A percentile compares a stretch with the other conserved stretches of the same genome.
Evolutionary conservation across 345 rosid genomes (phyloP).

Genomic region (Linum usitatissimum): DNA sequence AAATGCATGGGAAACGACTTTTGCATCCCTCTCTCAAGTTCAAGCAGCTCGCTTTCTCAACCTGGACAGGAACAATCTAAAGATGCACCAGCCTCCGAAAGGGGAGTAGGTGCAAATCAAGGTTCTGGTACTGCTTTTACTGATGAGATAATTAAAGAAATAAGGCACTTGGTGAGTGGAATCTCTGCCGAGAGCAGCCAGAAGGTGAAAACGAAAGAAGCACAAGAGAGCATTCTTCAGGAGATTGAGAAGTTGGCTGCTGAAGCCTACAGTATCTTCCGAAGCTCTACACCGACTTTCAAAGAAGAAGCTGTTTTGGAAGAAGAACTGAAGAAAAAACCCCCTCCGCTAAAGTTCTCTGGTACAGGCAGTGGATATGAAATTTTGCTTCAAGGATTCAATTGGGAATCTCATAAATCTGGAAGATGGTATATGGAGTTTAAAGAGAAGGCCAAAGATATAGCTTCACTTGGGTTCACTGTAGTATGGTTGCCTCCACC

Average conservation of each 20-base stretch:
- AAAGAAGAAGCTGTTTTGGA: conserved; percentile 38
- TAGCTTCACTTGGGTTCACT: conserved; percentile 32
- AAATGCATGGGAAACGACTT: conserved; percentile 63
- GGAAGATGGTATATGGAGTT: conserved; percentile 38
- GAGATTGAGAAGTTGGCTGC: conserved; percentile 97
- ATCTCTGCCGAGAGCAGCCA: conserved; percentile 47
- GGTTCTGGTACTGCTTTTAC: conserved; percentile 37
- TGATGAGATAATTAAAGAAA: conserved; percentile 60
- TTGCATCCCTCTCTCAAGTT: conserved; percentile 49
- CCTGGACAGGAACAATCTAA: conserved; percentile 21
- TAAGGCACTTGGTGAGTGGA: conserved; percentile 61
- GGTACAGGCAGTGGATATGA: conserved; percentile 85
- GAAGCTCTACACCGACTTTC: conserved; percentile 57
- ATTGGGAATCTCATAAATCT: conserved; percentile 53
- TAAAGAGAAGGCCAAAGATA: conserved; percentile 38
- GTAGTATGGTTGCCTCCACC: conserved; percentile 48
- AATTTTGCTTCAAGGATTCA: conserved; percentile 59
- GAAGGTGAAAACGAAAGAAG: conserved; percentile 54
- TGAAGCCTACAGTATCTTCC: conserved; percentile 89
- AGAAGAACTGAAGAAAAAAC: conserved; percentile 21
- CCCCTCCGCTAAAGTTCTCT: conserved; percentile 42
- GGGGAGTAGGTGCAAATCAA: conserved; percentile 25
- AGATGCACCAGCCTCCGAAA: conserved; percentile 21
- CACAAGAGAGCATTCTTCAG: conserved; percentile 72
- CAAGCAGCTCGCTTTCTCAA: conserved; percentile 30